Evolutionary conservation across 768 basidiomycete species (phyloP).

Genomic region (Suillus cothurnatus): DNA sequence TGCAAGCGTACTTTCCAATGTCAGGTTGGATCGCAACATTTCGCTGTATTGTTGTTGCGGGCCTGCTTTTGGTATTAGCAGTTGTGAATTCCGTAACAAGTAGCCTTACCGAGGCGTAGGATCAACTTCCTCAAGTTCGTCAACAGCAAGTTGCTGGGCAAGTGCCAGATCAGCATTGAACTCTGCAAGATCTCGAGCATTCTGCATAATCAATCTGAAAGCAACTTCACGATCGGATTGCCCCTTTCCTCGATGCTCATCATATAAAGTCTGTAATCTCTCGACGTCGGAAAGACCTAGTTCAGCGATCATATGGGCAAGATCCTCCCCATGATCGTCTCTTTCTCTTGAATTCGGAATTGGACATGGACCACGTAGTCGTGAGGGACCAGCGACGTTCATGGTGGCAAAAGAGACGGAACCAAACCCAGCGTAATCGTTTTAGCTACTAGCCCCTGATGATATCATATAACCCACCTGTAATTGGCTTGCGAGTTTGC

Average conservation of each 20-base stretch:
- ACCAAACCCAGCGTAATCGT: background rate
- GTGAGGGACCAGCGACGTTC: conserved; percentile 30
- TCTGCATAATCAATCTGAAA: conserved; percentile 25
- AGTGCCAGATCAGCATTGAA: conserved; percentile 1
- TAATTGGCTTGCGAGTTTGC: no score
- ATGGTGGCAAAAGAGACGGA: conserved; percentile 14
- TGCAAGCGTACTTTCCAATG: background rate
- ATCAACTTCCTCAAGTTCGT: background rate
- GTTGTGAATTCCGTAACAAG: no score
- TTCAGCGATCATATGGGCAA: conserved; percentile 20
- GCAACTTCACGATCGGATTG: conserved; percentile 28
- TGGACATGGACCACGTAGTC: background rate
- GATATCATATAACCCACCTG: background rate
- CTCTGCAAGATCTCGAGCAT: conserved; percentile 20
- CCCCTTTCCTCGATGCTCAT: background rate
- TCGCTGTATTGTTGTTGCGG: background rate
- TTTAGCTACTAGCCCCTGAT: background rate
- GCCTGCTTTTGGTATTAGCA: background rate
- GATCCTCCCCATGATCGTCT: conserved; percentile 28
- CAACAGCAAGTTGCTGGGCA: background rate
- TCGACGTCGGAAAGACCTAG: conserved; percentile 23
- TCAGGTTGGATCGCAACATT: no score
- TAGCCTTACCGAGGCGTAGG: background rate
- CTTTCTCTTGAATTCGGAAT: conserved; percentile 17
- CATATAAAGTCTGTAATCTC: conserved; percentile 16